Evolutionary conservation across 495 filamentous ascomycete genomes (phyloP).

Genomic region (Aspergillus campestris): DNA sequence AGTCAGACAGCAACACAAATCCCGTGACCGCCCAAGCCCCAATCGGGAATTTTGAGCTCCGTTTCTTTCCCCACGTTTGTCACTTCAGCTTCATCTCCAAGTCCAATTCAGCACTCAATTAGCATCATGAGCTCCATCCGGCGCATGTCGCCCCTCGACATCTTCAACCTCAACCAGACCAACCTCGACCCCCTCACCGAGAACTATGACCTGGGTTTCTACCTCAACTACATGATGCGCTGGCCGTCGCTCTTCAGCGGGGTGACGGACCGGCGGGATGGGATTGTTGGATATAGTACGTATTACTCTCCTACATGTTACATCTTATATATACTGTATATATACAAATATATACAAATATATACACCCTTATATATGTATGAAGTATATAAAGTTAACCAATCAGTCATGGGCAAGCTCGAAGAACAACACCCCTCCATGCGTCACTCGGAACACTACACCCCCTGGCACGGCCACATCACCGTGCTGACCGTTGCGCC

Average conservation of each 20-base stretch:
- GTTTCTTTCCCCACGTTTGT: constrained; percentile 3
- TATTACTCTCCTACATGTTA: constrained; percentile 3
- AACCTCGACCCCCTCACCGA: constrained; percentile 92
- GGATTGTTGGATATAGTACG: constrained; percentile 89
- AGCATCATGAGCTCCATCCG: constrained; percentile 58
- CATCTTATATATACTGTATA: neutral
- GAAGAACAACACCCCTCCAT: constrained; percentile 74
- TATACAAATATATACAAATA: neutral
- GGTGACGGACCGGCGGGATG: constrained; percentile 69
- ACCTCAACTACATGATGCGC: constrained; percentile 85
- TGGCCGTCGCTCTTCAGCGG: constrained; percentile 92
- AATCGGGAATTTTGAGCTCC: constrained; percentile 1
- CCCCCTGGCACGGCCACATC: constrained; percentile 97
- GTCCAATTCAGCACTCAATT: neutral
- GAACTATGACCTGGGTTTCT: constrained; percentile 92
- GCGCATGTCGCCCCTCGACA: constrained; percentile 60
- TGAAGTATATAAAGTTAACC: constrained; percentile 1
- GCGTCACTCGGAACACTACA: constrained; percentile 70
- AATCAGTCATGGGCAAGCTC: constrained; percentile 85
- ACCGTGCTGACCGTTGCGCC: constrained; percentile 92
- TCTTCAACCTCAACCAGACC: constrained; percentile 74
- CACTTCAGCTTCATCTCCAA: neutral
- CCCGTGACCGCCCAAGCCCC: constrained; percentile 22
- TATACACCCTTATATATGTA: neutral
- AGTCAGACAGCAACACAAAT: neutral